Percentiles rank a stretch among this genome's conserved stretches.
These are phyloP conservation scores for Diutina neorugosa DNA, from an alignment of 1,139 yeast genomes.

Conservation along the genomic window DNA sequence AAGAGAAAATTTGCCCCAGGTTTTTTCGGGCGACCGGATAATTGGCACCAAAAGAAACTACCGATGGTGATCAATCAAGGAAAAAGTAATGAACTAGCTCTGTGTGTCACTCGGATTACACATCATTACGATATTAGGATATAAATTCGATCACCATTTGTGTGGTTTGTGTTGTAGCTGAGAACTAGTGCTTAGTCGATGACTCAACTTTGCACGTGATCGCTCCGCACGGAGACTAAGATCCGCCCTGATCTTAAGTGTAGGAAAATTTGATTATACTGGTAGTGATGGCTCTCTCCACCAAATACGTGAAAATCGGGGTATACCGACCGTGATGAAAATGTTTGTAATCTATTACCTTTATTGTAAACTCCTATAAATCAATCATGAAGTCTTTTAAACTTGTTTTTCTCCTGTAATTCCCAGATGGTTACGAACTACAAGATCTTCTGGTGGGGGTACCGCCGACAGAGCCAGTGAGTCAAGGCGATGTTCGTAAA, in stretches of 20 bases:
- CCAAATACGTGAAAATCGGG: no score
- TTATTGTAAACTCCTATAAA: constrained; percentile 2
- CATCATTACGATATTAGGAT: no score
- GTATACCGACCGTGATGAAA: no score
- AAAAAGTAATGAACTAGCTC: no score
- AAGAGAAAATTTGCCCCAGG: not conserved
- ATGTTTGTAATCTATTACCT: not conserved
- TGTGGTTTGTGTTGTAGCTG: no score
- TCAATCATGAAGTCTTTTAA: not conserved
- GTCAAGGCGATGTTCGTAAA: not conserved
- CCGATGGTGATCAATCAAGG: no score
- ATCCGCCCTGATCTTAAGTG: not conserved
- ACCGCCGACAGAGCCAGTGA: not conserved
- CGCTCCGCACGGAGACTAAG: not conserved
- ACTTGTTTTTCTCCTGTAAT: not conserved
- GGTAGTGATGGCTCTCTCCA: no score
- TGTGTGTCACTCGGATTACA: no score
- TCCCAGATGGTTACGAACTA: not conserved
- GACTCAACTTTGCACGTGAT: not conserved
- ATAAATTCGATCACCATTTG: no score
- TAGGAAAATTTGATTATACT: no score
- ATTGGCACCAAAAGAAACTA: not conserved
- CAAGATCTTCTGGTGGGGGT: not conserved
- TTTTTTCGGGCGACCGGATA: not conserved
- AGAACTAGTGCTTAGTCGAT: not conserved